phyloP scores from a whole-genome alignment of 2,329 filamentous ascomycete genomes.

The Metarhizium anisopliae region DNA sequence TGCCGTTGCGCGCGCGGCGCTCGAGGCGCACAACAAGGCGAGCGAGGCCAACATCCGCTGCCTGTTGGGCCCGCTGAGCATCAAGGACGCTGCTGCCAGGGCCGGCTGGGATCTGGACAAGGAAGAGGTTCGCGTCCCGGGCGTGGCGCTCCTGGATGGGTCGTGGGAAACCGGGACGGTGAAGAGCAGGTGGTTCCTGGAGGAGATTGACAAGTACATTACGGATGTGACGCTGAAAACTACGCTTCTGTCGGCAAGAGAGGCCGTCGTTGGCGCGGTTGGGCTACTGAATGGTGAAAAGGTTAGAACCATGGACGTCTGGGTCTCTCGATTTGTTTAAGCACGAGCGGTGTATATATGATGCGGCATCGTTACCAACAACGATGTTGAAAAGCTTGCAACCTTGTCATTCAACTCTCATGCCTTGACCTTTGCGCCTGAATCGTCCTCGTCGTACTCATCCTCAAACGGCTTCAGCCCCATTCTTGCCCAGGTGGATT shows the following conservation, averaged over 20 bases:
- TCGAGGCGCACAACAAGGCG: slow-evolving; percentile 30
- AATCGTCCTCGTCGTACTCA: slow-evolving; percentile 3
- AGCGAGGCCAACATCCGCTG: slow-evolving; percentile 38
- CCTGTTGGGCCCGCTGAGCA: slow-evolving; percentile 30
- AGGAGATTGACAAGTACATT: slow-evolving; percentile 21
- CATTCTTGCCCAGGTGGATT: slow-evolving; percentile 31
- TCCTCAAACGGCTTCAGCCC: slow-evolving; percentile 37
- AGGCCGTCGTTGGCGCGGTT: slow-evolving; percentile 22
- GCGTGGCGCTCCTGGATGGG: slow-evolving; percentile 33
- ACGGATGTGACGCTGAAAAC: slow-evolving; percentile 17
- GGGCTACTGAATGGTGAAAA: slow-evolving; percentile 18
- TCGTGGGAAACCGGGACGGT: slow-evolving; percentile 34
- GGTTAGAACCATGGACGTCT: slow-evolving; percentile 34
- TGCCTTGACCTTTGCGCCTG: background rate
- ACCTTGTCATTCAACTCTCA: background rate
- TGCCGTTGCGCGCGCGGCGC: slow-evolving; percentile 31
- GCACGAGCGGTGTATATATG: background rate
- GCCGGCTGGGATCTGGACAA: slow-evolving; percentile 28
- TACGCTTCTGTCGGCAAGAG: slow-evolving; percentile 19
- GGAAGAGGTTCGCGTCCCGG: slow-evolving; percentile 27
- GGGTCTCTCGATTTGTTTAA: slow-evolving; percentile 17
- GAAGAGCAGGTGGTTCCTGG: slow-evolving; percentile 20
- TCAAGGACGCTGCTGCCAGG: slow-evolving; percentile 25
- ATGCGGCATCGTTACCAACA: too few relatives aligned
- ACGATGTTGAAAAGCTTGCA: too few relatives aligned